Evolutionary conservation across 768 basidiomycete species (phyloP).

Genomic region (Russula sp.): DNA sequence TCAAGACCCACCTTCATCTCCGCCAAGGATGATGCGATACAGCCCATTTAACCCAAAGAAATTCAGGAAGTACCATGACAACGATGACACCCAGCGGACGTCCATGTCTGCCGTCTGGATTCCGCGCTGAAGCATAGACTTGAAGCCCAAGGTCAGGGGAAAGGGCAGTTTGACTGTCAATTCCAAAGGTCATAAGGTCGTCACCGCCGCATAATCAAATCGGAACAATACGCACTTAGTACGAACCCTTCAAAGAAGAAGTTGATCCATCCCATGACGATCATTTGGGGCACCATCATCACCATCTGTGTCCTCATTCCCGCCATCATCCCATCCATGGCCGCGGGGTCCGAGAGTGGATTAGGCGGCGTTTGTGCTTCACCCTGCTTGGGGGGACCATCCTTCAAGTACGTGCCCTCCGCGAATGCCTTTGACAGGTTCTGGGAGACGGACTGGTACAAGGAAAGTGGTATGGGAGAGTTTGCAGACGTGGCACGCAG

Average conservation of each 20-base stretch:
- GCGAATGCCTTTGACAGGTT: conserved; percentile 66
- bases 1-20: conserved; percentile 68
- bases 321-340: conserved; percentile 98
- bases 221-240: conserved; percentile 58
- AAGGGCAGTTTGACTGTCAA: conserved; percentile 90
- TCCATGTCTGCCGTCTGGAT: conserved; percentile 96
- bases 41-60: conserved; percentile 96
- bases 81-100: conserved; percentile 97
- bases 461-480: conserved; percentile 71
- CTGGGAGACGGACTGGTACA: conserved; percentile 70
- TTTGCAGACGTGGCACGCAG: conserved; percentile 74
- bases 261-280: conserved; percentile 99
- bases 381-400: conserved; percentile 66
- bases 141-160: conserved; percentile 94
- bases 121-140: conserved; percentile 94
- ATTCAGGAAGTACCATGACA: conserved; percentile 99
- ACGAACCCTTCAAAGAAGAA: conserved; percentile 99
- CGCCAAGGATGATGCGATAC: conserved; percentile 88
- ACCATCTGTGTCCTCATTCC: conserved; percentile 99
- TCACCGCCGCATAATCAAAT: neutral
- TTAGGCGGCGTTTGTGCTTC: conserved; percentile 57
- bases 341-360: conserved; percentile 81
- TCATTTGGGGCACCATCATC: conserved; percentile 98
- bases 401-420: conserved; percentile 80
- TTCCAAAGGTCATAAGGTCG: conserved; percentile 4